Evolutionary conservation across 495 filamentous ascomycete genomes (phyloP).

Genomic region (Chaetomium tenue): DNA sequence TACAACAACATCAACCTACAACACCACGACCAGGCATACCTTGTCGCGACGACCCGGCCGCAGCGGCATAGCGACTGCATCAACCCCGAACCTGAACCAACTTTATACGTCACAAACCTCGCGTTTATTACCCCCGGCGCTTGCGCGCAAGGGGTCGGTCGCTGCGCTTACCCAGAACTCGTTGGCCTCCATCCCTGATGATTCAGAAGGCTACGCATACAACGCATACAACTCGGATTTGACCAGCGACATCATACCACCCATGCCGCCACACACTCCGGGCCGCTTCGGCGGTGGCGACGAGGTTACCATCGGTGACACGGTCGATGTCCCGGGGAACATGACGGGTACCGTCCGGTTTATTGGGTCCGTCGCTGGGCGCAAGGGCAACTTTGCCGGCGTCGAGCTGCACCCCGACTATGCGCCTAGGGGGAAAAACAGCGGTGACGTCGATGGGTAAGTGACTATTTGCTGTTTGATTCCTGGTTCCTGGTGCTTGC

Average conservation of each 20-base stretch:
- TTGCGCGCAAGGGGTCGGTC: constrained; percentile 65
- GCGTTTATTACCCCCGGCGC: constrained; percentile 46
- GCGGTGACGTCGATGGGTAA: constrained; percentile 93
- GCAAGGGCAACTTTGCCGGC: constrained; percentile 90
- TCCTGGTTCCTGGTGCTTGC: not conserved
- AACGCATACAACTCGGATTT: constrained; percentile 43
- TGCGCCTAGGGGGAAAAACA: constrained; percentile 87
- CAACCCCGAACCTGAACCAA: constrained; percentile 57
- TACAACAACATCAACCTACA: constrained; percentile 56
- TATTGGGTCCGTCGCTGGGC: constrained; percentile 80
- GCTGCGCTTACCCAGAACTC: constrained; percentile 61
- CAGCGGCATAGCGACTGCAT: constrained; percentile 54
- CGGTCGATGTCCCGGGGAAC: constrained; percentile 89
- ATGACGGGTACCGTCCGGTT: constrained; percentile 92
- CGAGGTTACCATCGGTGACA: constrained; percentile 73
- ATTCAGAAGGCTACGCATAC: constrained; percentile 55
- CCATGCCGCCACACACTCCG: constrained; percentile 33
- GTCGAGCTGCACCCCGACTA: constrained; percentile 84
- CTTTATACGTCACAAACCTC: constrained; percentile 46
- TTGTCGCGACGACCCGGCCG: constrained; percentile 35
- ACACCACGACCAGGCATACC: constrained; percentile 79
- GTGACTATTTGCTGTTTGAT: constrained; percentile 28
- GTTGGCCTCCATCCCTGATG: constrained; percentile 60
- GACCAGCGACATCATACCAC: constrained; percentile 45
- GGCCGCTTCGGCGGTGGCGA: constrained; percentile 33